Evolutionary conservation across 106 monocot species (phyloP), one percentile per base, ranked within the genome.

Genomic region (Platanthera zijinensis): DNA sequence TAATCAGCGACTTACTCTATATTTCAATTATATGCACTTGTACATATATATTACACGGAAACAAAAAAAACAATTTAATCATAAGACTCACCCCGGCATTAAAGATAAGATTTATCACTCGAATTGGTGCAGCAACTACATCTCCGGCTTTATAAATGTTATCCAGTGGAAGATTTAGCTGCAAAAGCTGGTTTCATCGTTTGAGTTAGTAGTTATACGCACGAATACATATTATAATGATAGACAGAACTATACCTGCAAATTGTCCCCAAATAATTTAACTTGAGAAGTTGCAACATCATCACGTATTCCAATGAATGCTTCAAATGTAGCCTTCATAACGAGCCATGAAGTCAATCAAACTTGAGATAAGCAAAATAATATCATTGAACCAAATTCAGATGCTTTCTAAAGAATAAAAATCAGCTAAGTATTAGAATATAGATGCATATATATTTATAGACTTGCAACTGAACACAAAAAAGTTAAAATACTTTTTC

Each of bases 261-360:
- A 83, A 74, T 83, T 82, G 39, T 93, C 93, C 48, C 96, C 93
- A 56, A 97, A 97, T 61, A 97, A 83, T 88, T 97, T 93, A 51
- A 97, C 81, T 91, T 97, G 85, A 75, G 89, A 84, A 75, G 93
- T 93, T 80, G 89, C 91, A 46, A 56, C 48, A 78, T 93, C 90
- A 82, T 96, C 96, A 69, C 89, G 85, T 85, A 96, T 87, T 78
- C 96, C 96, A 75, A 97, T 73, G 78, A 93, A 97, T 74, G 93
- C 87, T 79, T 97, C 96, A 84, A 97, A 97, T 59, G 96, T 91
- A 78, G 96, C 96, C 92, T 92, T 84, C 68, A 85, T 10, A 67
- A 77, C 22, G 19, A 3, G 73, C 11, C 68, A 83, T 10, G 5
- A 32, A 11, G 70, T 48, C 48, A 70, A 48, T 14, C 7, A 70